phyloP scores from a whole-genome alignment of 202 grass and related monocot species.

The Saccharum hybrid region DNA sequence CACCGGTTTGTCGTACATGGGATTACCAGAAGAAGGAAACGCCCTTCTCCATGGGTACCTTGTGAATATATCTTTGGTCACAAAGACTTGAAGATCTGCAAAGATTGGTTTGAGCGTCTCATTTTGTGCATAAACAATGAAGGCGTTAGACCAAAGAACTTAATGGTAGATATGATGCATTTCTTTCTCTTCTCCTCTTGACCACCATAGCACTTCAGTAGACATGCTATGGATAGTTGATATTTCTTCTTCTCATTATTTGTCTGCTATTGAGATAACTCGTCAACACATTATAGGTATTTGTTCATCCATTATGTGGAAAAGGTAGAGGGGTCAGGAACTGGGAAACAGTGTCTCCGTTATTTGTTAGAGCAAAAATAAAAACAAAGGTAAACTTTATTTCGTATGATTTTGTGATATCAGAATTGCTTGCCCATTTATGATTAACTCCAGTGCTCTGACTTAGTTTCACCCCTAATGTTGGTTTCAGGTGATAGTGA shows the following conservation, averaged over 20 bases:
- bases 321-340: slow-evolving; percentile 75
- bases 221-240: neutral
- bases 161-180: slow-evolving; percentile 69
- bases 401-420: slow-evolving; percentile 30
- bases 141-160: slow-evolving; percentile 68
- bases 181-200: slow-evolving; percentile 22
- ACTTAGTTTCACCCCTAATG: slow-evolving; percentile 38
- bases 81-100: slow-evolving; percentile 59
- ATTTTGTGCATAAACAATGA: slow-evolving; percentile 51
- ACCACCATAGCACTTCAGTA: slow-evolving; percentile 2
- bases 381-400: slow-evolving; percentile 66
- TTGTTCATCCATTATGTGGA: slow-evolving; percentile 95
- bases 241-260: slow-evolving; percentile 23
- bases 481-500: slow-evolving; percentile 74
- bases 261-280: slow-evolving; percentile 10
- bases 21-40: slow-evolving; percentile 50
- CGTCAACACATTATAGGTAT: slow-evolving; percentile 59
- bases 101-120: slow-evolving; percentile 70
- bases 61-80: slow-evolving; percentile 87
- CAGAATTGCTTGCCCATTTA: slow-evolving; percentile 31
- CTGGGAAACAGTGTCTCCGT: slow-evolving; percentile 77
- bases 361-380: slow-evolving; percentile 82
- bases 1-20: slow-evolving; percentile 74
- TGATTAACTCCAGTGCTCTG: neutral
- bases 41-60: slow-evolving; percentile 67